A percentile compares a stretch with the other conserved stretches of the same genome.
Conservation (phyloP, 2,329 filamentous ascomycete genomes). For the Colletotrichum sp. region DNA sequence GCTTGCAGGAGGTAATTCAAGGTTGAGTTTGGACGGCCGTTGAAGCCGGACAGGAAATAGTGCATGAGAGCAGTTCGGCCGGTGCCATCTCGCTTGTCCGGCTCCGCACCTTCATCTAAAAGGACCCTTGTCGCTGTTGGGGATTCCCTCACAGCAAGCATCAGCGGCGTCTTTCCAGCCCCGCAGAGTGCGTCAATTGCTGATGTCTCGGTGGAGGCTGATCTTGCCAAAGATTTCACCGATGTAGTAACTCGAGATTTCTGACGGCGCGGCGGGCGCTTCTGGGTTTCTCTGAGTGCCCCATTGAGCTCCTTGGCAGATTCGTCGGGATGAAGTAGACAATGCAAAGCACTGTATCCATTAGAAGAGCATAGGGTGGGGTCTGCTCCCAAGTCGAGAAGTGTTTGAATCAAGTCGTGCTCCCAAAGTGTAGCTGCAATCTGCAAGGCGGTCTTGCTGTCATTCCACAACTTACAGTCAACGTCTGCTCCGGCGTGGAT, state of each 20-base stretch:
- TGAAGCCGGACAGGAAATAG: background rate
- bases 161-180: background rate
- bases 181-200: background rate
- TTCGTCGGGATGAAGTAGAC: constrained; percentile 75
- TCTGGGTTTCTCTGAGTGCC: background rate
- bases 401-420: background rate
- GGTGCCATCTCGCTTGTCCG: constrained; percentile 49
- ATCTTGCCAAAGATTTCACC: background rate
- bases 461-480: background rate
- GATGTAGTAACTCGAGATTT: background rate
- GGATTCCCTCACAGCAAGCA: background rate
- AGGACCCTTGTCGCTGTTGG: constrained; percentile 66
- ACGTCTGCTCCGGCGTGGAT: background rate
- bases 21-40: background rate
- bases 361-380: background rate
- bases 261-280: background rate
- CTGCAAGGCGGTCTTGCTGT: background rate
- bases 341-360: background rate
- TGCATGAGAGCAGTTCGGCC: background rate
- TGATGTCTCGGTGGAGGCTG: background rate
- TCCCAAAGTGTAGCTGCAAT: background rate
- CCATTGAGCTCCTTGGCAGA: constrained; percentile 38
- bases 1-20: background rate
- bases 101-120: constrained; percentile 88
- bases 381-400: background rate